Percentiles rank a stretch among this genome's conserved stretches.
phyloP scores from a whole-genome alignment of 495 filamentous ascomycete genomes.

The Rusavskia elegans region DNA sequence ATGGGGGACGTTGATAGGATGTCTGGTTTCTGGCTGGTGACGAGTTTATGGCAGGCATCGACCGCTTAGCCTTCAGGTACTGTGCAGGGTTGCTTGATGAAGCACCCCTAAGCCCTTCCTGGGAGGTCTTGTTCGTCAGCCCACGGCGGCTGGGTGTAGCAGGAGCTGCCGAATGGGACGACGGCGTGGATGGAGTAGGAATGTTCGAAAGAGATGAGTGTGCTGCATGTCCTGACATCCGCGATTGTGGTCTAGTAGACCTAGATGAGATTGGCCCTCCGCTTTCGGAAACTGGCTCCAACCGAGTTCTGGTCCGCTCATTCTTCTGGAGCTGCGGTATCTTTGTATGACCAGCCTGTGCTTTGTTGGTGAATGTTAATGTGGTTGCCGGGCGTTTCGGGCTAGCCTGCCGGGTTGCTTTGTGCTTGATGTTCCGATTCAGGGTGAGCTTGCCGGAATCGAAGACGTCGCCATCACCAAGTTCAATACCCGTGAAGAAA shows the following conservation, averaged over 20 bases:
- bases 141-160: conserved; percentile 43
- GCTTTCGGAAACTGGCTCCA: conserved; percentile 87
- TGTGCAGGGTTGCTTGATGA: conserved; percentile 58
- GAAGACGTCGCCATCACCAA: conserved; percentile 70
- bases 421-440: conserved; percentile 90
- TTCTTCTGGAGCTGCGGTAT: conserved; percentile 50
- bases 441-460: conserved; percentile 62
- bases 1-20: conserved; percentile 22
- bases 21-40: conserved; percentile 20
- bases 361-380: conserved; percentile 76
- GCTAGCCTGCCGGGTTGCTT: conserved; percentile 46
- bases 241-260: conserved; percentile 44
- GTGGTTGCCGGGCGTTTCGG: conserved; percentile 65
- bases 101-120: conserved; percentile 34
- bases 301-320: conserved; percentile 51
- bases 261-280: conserved; percentile 48
- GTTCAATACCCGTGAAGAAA: conserved; percentile 74
- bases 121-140: conserved; percentile 38
- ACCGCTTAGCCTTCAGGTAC: conserved; percentile 69
- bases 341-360: conserved; percentile 29
- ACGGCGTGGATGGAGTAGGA: conserved; percentile 35
- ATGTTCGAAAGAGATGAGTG: conserved; percentile 53
- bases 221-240: conserved; percentile 43
- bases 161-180: conserved; percentile 17
- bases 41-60: conserved; percentile 56